Conservation (phyloP, 2,329 filamentous ascomycete genomes). For the Ophiocordyceps camponoti-floridani region DNA sequence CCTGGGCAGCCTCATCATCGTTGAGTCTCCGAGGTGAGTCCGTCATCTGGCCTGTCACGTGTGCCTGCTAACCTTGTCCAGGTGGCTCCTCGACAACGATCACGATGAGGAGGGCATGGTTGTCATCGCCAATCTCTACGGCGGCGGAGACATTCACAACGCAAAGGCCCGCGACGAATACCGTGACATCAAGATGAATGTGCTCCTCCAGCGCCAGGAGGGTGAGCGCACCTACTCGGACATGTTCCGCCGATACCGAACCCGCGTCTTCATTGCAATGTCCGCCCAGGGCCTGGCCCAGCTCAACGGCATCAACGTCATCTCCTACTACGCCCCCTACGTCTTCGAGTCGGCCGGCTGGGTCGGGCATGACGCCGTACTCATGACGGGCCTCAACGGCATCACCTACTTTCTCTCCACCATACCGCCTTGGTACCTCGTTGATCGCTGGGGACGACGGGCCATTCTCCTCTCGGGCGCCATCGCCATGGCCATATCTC, state of each 20-base stretch:
- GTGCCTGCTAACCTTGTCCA: constrained; percentile 13
- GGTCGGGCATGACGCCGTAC: constrained; percentile 72
- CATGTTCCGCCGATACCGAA: constrained; percentile 88
- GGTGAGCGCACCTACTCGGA: constrained; percentile 81
- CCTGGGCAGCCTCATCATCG: constrained; percentile 76
- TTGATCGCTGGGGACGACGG: constrained; percentile 79
- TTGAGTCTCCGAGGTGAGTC: constrained; percentile 76
- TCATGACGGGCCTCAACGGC: constrained; percentile 95
- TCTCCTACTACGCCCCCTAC: constrained; percentile 93
- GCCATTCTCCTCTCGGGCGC: constrained; percentile 82
- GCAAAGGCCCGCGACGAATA: constrained; percentile 87
- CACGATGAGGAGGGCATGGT: constrained; percentile 97
- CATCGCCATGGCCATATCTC: constrained; percentile 70
- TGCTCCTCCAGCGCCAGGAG: constrained; percentile 82
- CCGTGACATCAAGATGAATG: constrained; percentile 97
- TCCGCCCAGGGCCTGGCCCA: constrained; percentile 91
- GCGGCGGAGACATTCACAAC: constrained; percentile 88
- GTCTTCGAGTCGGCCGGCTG: constrained; percentile 97
- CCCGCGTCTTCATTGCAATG: constrained; percentile 95
- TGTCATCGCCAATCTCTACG: constrained; percentile 94
- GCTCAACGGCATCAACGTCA: constrained; percentile 97
- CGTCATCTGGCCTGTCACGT: no score
- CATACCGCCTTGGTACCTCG: constrained; percentile 91
- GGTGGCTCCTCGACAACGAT: constrained; percentile 95
- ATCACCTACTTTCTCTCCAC: constrained; percentile 81